Evolutionary conservation across 139 green algal species (phyloP).

Genomic region (Asterochloris erici): DNA sequence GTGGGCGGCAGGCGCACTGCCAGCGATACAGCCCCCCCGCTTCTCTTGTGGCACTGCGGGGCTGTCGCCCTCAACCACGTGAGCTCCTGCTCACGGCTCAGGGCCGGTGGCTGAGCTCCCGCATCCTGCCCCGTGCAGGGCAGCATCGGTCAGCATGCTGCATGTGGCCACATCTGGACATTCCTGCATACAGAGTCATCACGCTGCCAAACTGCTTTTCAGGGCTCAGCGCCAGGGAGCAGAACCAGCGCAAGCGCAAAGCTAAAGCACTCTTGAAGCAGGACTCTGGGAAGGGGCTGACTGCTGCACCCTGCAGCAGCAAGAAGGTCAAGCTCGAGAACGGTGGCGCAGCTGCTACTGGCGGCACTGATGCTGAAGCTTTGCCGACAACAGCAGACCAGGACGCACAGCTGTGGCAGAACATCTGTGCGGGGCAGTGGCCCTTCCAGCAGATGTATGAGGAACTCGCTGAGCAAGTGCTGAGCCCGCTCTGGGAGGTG

Average conservation of each 20-base stretch:
- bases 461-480: conserved; percentile 66
- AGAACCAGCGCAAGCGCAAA: conserved; percentile 84
- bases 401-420: conserved; percentile 46
- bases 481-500: conserved; percentile 70
- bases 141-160: not conserved
- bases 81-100: not conserved
- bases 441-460: conserved; percentile 78
- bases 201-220: not conserved
- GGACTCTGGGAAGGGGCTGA: conserved; percentile 16
- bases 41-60: no score
- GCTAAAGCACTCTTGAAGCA: conserved; percentile 46
- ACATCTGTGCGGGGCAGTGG: conserved; percentile 63
- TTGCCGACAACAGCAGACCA: conserved; percentile 13
- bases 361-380: not conserved
- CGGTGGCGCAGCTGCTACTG: conserved; percentile 15
- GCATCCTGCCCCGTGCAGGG: not conserved
- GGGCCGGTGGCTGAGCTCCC: not conserved
- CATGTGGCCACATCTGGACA: not conserved
- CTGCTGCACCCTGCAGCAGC: not conserved
- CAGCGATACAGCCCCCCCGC: no score
- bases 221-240: conserved; percentile 74
- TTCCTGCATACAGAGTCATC: not conserved
- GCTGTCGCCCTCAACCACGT: not conserved
- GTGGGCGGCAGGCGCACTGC: no score
- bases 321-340: conserved; percentile 4